Evolutionary conservation across 345 rosid species (phyloP).

Genomic region (Salix arbutifolia): DNA sequence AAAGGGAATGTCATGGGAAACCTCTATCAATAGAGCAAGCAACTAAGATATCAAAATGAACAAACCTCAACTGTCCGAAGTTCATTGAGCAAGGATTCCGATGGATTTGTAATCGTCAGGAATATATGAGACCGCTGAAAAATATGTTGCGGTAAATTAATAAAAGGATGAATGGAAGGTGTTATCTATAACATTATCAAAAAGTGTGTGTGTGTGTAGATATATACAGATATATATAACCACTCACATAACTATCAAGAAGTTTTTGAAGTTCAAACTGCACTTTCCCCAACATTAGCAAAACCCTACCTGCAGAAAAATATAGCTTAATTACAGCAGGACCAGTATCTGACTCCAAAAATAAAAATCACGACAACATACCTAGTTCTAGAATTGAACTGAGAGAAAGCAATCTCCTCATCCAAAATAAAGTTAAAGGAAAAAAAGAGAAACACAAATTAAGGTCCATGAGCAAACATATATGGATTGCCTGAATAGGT

Average conservation of each 20-base stretch:
- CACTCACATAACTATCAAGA: conserved; percentile 88
- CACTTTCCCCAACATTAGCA: conserved; percentile 70
- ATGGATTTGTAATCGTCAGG: conserved; percentile 76
- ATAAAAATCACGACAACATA: neutral
- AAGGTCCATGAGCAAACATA: neutral
- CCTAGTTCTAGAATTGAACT: neutral
- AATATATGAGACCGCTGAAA: conserved; percentile 78
- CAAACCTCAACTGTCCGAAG: conserved; percentile 96
- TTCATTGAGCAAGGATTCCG: conserved; percentile 90
- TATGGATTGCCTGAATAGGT: neutral
- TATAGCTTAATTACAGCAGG: conserved; percentile 2
- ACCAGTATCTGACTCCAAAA: neutral
- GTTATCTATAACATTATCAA: neutral
- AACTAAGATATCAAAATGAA: conserved; percentile 19
- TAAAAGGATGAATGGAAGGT: neutral
- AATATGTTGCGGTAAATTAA: conserved; percentile 15
- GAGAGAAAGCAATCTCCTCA: neutral
- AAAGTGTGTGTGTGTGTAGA: neutral
- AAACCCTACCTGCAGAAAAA: conserved; percentile 54
- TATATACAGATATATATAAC: too few species aligned
- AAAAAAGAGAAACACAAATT: neutral
- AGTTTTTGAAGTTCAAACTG: conserved; percentile 86
- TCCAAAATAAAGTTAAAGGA: neutral
- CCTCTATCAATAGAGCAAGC: neutral
- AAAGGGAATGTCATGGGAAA: neutral